Conservation (phyloP, 495 filamentous ascomycete genomes). For the Aspergillus saccharolyticus region DNA sequence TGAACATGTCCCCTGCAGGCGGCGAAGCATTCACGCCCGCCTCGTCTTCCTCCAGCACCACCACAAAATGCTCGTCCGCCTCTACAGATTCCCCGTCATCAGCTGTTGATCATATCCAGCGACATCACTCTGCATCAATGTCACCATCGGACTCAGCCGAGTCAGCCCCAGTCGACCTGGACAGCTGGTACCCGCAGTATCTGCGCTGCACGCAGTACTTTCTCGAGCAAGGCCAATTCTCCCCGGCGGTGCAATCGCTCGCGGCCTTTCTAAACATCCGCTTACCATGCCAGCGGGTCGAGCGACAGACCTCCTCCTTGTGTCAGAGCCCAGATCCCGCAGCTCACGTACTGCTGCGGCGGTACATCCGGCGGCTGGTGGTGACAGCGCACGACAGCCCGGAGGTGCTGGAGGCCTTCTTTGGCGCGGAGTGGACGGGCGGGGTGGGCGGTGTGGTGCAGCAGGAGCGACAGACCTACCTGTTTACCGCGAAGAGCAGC, state of each 20-base stretch:
- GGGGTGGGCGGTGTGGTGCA: constrained; percentile 78
- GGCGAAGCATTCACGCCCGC: neutral
- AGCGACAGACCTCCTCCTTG: neutral
- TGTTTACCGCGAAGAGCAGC: constrained; percentile 93
- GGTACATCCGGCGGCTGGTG: constrained; percentile 86
- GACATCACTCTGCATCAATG: neutral
- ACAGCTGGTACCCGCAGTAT: constrained; percentile 88
- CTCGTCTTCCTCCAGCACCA: neutral
- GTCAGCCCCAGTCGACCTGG: constrained; percentile 56
- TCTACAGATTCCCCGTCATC: constrained; percentile 3
- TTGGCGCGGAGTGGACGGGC: constrained; percentile 75
- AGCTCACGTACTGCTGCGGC: constrained; percentile 62
- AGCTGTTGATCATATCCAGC: too few relatives aligned
- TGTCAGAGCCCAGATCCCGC: too few relatives aligned
- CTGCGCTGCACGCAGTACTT: constrained; percentile 84
- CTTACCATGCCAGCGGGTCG: constrained; percentile 37
- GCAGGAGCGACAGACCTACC: constrained; percentile 83
- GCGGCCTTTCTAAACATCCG: constrained; percentile 86
- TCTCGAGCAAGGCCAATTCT: constrained; percentile 78
- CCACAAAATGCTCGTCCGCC: neutral
- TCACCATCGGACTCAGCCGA: constrained; percentile 11
- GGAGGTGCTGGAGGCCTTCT: constrained; percentile 75
- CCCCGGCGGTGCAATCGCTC: constrained; percentile 71
- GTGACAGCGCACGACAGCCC: constrained; percentile 82
- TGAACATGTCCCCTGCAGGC: neutral